These are phyloP conservation scores for Claviceps citrina DNA, from an alignment of 2,329 filamentous ascomycete species.

Conservation along the genomic window DNA sequence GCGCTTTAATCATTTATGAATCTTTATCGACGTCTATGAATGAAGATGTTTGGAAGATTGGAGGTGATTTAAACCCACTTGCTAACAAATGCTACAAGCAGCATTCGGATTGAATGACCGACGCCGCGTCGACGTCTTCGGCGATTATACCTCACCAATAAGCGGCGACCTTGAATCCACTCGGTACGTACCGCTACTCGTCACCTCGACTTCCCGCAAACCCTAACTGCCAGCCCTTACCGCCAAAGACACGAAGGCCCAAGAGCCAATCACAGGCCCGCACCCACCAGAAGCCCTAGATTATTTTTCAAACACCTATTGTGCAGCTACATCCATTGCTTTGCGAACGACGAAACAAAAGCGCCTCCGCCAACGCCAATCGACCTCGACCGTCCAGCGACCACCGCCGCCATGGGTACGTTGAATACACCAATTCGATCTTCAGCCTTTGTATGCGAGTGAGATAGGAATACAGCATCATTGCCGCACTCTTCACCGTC, in stretches of 20 bases:
- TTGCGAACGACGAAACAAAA: slow-evolving; percentile 16
- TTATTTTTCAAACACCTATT: too few species aligned
- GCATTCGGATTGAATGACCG: too few species aligned
- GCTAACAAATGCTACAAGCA: too few species aligned
- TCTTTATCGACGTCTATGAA: too few species aligned
- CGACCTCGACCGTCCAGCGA: slow-evolving; percentile 25
- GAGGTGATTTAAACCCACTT: too few species aligned
- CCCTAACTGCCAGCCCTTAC: slow-evolving; percentile 33
- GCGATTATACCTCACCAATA: too few species aligned
- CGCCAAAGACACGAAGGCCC: slow-evolving; percentile 16
- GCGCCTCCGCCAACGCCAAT: slow-evolving; percentile 20
- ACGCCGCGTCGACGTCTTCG: too few species aligned
- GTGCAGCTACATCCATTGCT: slow-evolving; percentile 21
- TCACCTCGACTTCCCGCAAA: not conserved
- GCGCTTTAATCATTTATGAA: too few species aligned
- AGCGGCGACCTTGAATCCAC: too few species aligned
- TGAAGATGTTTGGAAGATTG: too few species aligned
- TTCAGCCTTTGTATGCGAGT: slow-evolving; percentile 36
- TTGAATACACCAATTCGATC: slow-evolving; percentile 23
- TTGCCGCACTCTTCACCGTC: not conserved
- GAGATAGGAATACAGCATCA: slow-evolving; percentile 13
- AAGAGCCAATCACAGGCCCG: slow-evolving; percentile 7
- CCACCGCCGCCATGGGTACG: slow-evolving; percentile 47
- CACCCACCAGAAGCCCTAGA: slow-evolving; percentile 14
- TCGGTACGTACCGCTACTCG: slow-evolving; percentile 1